Conservation (phyloP, 2,329 filamentous ascomycete species). For the Bipolaris bicolor region DNA sequence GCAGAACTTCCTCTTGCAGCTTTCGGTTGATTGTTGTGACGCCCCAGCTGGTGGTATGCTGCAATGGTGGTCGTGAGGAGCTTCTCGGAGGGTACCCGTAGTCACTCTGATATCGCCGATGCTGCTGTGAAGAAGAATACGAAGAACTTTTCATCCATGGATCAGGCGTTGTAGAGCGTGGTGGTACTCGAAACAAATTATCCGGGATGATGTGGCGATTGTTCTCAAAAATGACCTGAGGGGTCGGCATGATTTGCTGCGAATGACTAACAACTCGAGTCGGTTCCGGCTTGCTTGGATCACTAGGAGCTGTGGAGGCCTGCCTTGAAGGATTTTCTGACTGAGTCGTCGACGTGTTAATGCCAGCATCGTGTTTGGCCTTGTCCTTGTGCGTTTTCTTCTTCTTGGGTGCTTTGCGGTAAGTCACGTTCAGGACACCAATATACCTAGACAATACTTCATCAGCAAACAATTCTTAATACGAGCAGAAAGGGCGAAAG, state of each 20-base stretch:
- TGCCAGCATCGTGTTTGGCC: slow-evolving; percentile 28
- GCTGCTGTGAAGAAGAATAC: slow-evolving; percentile 40
- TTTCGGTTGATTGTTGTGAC: slow-evolving; percentile 89
- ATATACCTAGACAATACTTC: slow-evolving; percentile 73
- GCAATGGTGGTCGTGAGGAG: slow-evolving; percentile 51
- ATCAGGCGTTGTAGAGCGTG: slow-evolving; percentile 48
- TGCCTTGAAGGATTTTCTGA: slow-evolving; percentile 25
- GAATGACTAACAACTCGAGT: slow-evolving; percentile 72
- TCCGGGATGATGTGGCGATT: slow-evolving; percentile 92
- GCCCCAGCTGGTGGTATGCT: slow-evolving; percentile 72
- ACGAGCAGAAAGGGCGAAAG: neutral
- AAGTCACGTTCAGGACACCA: slow-evolving; percentile 94
- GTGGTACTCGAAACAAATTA: slow-evolving; percentile 73
- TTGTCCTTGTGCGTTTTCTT: slow-evolving; percentile 52
- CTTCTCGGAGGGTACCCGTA: slow-evolving; percentile 32
- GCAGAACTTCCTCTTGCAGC: slow-evolving; percentile 87
- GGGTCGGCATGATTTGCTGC: slow-evolving; percentile 74
- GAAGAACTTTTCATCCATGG: slow-evolving; percentile 41
- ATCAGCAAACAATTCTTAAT: slow-evolving; percentile 38
- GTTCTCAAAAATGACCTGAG: slow-evolving; percentile 91
- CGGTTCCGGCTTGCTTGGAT: slow-evolving; percentile 26
- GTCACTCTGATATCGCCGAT: slow-evolving; percentile 47
- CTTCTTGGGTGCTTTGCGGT: slow-evolving; percentile 78
- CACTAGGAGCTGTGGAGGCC: slow-evolving; percentile 17
- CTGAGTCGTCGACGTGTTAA: slow-evolving; percentile 22